Conservation (phyloP, 441 rosid species). For the Aleurites moluccanus region DNA sequence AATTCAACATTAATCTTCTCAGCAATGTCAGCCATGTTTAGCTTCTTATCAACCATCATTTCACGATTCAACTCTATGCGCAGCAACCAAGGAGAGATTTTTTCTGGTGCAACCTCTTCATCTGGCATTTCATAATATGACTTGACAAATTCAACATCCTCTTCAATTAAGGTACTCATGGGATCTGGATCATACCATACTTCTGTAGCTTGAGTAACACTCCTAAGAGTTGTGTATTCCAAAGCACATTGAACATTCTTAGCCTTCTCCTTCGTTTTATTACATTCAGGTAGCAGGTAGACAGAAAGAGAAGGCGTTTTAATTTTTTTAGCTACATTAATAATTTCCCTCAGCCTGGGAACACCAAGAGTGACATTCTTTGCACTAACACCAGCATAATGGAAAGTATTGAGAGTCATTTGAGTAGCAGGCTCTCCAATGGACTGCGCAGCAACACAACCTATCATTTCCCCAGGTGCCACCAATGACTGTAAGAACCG, state of each 20-base stretch:
- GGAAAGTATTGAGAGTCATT: conserved; percentile 99
- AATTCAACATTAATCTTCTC: conserved; percentile 95
- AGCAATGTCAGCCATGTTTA: conserved; percentile 97
- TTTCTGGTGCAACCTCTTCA: conserved; percentile 90
- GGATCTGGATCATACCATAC: conserved; percentile 99
- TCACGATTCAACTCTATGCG: conserved; percentile 97
- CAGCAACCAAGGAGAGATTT: conserved; percentile 97
- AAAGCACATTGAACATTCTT: conserved; percentile 96
- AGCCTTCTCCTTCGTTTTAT: conserved; percentile 87
- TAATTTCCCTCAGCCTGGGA: conserved; percentile 95
- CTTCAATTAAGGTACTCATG: conserved; percentile 84
- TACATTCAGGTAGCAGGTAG: conserved; percentile 70
- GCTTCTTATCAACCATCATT: conserved; percentile 99
- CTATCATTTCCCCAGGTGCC: conserved; percentile 99
- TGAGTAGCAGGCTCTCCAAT: conserved; percentile 99
- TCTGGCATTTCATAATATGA: conserved; percentile 99
- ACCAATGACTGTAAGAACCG: conserved; percentile 89
- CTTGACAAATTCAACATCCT: conserved; percentile 90
- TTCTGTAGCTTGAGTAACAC: conserved; percentile 97
- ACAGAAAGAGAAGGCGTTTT: conserved; percentile 97
- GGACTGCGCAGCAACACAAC: conserved; percentile 99
- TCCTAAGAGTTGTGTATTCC: conserved; percentile 95
- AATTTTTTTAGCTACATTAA: conserved; percentile 94
- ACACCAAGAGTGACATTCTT: conserved; percentile 99
- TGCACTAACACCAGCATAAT: conserved; percentile 99